Conservation (phyloP, 495 filamentous ascomycete species). For the Penicillium taxi region DNA sequence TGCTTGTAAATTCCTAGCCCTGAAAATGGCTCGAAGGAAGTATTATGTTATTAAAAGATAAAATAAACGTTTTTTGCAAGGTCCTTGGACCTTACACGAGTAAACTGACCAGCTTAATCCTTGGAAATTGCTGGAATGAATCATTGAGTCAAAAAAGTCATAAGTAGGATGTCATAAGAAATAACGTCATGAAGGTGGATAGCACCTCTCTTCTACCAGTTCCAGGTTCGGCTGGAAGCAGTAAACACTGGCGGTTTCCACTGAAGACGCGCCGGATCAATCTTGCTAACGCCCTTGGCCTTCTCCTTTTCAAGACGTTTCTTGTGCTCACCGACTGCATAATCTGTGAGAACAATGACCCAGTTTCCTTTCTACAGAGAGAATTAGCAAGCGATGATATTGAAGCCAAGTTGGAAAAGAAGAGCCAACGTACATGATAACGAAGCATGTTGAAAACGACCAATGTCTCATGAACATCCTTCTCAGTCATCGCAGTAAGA, state of each 20-base stretch:
- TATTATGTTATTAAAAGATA: too few species aligned
- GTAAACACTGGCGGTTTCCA: constrained; percentile 98
- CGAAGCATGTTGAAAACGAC: constrained; percentile 90
- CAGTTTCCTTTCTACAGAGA: constrained; percentile 71
- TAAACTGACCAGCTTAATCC: too few species aligned
- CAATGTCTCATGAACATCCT: constrained; percentile 87
- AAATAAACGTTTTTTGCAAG: too few species aligned
- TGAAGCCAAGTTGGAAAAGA: not conserved
- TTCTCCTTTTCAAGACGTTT: constrained; percentile 67
- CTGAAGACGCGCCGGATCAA: constrained; percentile 69
- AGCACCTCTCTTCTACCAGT: constrained; percentile 71
- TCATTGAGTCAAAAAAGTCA: not conserved
- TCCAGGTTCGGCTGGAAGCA: constrained; percentile 85
- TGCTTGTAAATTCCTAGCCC: too few species aligned
- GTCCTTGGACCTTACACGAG: too few species aligned
- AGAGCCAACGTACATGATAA: constrained; percentile 54
- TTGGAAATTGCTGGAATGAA: too few species aligned
- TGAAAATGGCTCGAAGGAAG: too few species aligned
- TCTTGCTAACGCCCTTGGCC: constrained; percentile 62
- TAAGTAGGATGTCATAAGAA: too few species aligned
- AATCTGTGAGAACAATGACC: constrained; percentile 76
- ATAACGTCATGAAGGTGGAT: too few species aligned
- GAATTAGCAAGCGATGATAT: constrained; percentile 15
- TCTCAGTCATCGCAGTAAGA: constrained; percentile 85
- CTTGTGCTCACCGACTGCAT: constrained; percentile 69